Evolutionary conservation across 768 basidiomycete genomes (phyloP), one percentile per base, ranked within the genome.

Genomic region (Rhizopogon sp.): DNA sequence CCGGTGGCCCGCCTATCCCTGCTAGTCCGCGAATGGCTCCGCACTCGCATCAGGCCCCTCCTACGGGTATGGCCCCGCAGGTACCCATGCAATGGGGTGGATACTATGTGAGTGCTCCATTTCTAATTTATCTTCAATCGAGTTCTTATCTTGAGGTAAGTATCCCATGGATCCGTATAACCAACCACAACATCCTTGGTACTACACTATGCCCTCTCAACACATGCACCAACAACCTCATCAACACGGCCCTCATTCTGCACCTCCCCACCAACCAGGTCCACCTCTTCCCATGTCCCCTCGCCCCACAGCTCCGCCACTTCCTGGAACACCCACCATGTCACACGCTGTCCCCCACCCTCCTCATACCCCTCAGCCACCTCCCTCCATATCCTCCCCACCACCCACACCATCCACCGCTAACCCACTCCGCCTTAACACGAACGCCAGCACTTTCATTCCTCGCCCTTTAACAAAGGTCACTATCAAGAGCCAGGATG

Each of bases 1-100:
- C 82, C 7, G 68, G 78, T 50, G 79, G 79, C 40, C 77, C 81
- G 25, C 28, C 76, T 5, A 74, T 79, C 54, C 74, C 83, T 39
- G 63, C 80, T 41, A 89, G 86, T 68, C 88, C 88, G 37, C 80
- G 88, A 58, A 71, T 89, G 66, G 79, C 75, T 28, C 77, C 83
- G 29, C 82, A 79, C 64, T 78, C 82, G 35, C 79, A 80, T 58
- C 72, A 76, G 56, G 75, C 73, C 14, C 84, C 79, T 56, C 77
- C 79, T 25, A 64, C 78, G 13, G 78, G 73, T 20, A 20, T 20
- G 20, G 78, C 81, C 35, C 71, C 80, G 43, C 67, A 72, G 40
- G 69, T 73, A 43, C 73, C 70, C 56, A 67, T 80, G 57, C 71
- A 74, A 43, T 81, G 78, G 80, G 54, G 59, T 1, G 57, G 66